phyloP scores from a whole-genome alignment of 228 moss, liverwort and hornwort genomes.

The Sphagnum fallax region DNA sequence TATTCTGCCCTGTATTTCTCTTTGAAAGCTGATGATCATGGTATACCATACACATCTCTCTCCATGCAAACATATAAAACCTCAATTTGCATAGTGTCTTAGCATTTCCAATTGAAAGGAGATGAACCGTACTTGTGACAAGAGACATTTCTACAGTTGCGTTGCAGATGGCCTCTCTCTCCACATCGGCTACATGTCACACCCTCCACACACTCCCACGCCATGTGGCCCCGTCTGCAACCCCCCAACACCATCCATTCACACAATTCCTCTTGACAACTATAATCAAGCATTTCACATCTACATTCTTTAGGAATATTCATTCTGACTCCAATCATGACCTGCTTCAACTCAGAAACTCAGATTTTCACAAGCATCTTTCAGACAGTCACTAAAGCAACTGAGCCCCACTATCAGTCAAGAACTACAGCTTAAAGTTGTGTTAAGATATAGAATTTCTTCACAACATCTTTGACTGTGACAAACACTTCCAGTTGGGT shows the following conservation, averaged over 20 bases:
- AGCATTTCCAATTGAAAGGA: too few relatives aligned
- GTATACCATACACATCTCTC: background rate
- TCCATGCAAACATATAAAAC: background rate
- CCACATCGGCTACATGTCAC: slow-evolving; percentile 45
- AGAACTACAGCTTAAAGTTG: background rate
- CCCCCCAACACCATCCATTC: background rate
- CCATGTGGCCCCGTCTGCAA: slow-evolving; percentile 47
- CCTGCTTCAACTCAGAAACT: background rate
- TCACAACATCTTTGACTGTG: too few relatives aligned
- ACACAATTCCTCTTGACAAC: background rate
- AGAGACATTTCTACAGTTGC: slow-evolving; percentile 39
- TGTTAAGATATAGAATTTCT: background rate
- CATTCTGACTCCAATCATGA: background rate
- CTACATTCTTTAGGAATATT: background rate
- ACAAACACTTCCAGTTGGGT: too few relatives aligned
- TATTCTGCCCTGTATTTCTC: background rate
- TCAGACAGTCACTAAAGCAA: background rate
- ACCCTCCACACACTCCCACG: slow-evolving; percentile 51
- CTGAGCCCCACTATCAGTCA: too few relatives aligned
- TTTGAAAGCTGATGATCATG: background rate
- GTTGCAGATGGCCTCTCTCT: slow-evolving; percentile 38
- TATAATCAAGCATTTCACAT: background rate
- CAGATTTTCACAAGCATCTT: background rate
- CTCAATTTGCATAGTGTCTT: background rate
- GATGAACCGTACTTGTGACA: slow-evolving; percentile 29